phyloP scores from a whole-genome alignment of 2,329 filamentous ascomycete genomes.

The Venturia asperata region DNA sequence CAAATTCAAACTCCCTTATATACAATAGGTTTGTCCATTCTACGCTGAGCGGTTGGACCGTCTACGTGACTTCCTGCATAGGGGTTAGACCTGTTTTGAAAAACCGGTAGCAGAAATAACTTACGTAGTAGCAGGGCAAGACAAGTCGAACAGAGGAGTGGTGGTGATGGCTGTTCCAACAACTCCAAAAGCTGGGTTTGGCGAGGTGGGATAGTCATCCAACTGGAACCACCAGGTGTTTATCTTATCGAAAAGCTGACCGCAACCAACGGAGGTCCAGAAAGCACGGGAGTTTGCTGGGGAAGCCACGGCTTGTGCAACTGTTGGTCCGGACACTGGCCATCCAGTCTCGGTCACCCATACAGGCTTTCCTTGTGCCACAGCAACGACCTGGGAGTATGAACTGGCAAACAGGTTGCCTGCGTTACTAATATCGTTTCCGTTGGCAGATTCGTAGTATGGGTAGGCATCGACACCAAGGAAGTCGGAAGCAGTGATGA shows the following conservation, averaged over 20 bases:
- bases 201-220: constrained; percentile 53
- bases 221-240: constrained; percentile 64
- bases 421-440: constrained; percentile 52
- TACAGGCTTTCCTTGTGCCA: constrained; percentile 59
- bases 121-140: constrained; percentile 26
- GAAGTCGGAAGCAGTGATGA: constrained; percentile 67
- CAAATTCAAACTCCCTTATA: background rate
- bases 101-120: background rate
- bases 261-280: constrained; percentile 73
- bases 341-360: constrained; percentile 89
- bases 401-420: constrained; percentile 60
- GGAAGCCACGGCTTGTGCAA: constrained; percentile 55
- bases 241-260: constrained; percentile 50
- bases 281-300: constrained; percentile 65
- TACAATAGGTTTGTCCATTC: background rate
- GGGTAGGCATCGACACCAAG: constrained; percentile 78
- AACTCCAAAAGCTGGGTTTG: constrained; percentile 65
- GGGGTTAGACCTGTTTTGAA: constrained; percentile 24
- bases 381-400: constrained; percentile 51
- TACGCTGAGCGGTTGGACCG: background rate
- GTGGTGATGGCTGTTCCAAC: constrained; percentile 42
- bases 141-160: constrained; percentile 31
- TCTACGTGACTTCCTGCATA: background rate
- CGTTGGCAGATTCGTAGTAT: constrained; percentile 65
- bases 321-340: constrained; percentile 62